Base-by-base conservation (phyloP, 352 stramenopile species). In the Phytophthora capsici region DNA sequence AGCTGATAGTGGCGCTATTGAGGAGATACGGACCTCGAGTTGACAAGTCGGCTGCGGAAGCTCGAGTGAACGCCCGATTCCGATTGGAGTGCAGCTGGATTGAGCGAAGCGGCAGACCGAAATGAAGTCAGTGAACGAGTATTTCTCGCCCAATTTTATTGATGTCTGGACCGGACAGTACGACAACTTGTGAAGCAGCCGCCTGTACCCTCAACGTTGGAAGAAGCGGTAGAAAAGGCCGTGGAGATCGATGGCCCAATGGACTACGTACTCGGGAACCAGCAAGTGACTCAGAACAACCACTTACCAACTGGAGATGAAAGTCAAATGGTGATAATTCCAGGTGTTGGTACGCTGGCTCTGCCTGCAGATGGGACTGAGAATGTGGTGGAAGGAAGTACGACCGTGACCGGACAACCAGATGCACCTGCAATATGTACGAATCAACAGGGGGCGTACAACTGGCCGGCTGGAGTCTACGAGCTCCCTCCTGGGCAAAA, bases 1-100 rank as follows among this genome's bases (percentile, higher is more conserved):
- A 55, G 13, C 28, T 65, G 47, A 65, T 50, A 40, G 30, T 49
- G 26, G 51, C 23, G 8, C 26, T 49, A 5, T 16, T 49, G 2
- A 23, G 51, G 28, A 6, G 51, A 4, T 58, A 58, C 20, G 23
- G 51, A 6, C 23, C 28, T 4, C 36, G 19, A 13, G 16, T 58
- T n/a, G 37, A 41, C n/a, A 48, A 20, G 25, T 43, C 25, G 5
- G 37, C 23, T 9, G 51, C 37, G 0, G 51, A 58, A 20, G 38
- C 14, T 25, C 13, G 51, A 20, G 51, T 58, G 6, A 54, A 22
- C 28, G 41, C 28, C 8, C 30, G 47, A 10, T 10, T 12, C 4
- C 40, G 40, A 32, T 28, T 54, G 3, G 28, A 19, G 12, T n/a
- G n/a, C n/a, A n/a, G n/a, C n/a, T n/a, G n/a, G n/a, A n/a, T n/a